Evolutionary conservation across 2,329 filamentous ascomycete genomes (phyloP).

Genomic region (Cordyceps tenuipes): DNA sequence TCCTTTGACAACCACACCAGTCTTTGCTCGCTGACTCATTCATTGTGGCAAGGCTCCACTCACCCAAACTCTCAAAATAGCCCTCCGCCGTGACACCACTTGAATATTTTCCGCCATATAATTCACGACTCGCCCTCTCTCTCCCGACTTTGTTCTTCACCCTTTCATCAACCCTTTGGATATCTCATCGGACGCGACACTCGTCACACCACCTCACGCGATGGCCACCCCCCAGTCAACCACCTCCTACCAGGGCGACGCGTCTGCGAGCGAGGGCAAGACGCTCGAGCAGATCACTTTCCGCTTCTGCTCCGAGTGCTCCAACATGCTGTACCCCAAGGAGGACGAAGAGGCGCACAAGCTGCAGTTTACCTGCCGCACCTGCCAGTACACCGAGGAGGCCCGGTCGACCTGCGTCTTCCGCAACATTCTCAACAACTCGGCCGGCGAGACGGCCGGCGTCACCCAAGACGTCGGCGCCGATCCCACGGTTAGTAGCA

Average conservation of each 20-base stretch:
- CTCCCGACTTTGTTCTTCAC: neutral
- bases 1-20: too few species aligned
- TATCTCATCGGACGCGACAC: neutral
- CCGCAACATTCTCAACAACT: constrained; percentile 86
- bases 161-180: neutral
- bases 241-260: constrained; percentile 30
- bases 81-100: neutral
- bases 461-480: constrained; percentile 95
- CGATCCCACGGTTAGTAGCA: constrained; percentile 84
- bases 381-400: constrained; percentile 83
- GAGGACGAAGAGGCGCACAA: constrained; percentile 79
- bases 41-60: too few species aligned
- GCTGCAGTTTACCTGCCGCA: constrained; percentile 92
- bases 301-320: constrained; percentile 97
- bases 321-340: constrained; percentile 95
- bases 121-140: neutral
- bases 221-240: constrained; percentile 54
- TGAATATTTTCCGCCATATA: neutral
- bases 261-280: constrained; percentile 33
- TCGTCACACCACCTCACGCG: constrained; percentile 1
- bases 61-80: neutral
- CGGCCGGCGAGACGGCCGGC: constrained; percentile 89
- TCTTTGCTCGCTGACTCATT: too few species aligned
- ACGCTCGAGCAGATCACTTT: constrained; percentile 80
- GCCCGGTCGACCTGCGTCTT: constrained; percentile 88